These are phyloP conservation scores for Daldinia vernicosa DNA, from an alignment of 495 filamentous ascomycete species.

Conservation along the genomic window DNA sequence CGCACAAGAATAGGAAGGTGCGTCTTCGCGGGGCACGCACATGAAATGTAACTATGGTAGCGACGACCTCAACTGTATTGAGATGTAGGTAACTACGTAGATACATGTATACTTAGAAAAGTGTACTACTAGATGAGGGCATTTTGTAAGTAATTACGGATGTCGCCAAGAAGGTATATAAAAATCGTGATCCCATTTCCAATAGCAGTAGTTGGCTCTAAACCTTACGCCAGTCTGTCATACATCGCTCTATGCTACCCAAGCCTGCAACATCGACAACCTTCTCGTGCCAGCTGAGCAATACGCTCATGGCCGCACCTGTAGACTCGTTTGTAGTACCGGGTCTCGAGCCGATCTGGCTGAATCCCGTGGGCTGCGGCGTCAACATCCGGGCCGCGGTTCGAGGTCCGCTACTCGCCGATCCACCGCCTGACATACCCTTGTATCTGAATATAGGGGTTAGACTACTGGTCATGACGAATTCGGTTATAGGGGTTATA, in stretches of 20 bases:
- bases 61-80: background rate
- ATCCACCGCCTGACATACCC: slow-evolving; percentile 70
- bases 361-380: slow-evolving; percentile 84
- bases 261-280: slow-evolving; percentile 87
- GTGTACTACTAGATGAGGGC: background rate
- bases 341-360: slow-evolving; percentile 76
- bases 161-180: background rate
- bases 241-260: slow-evolving; percentile 86
- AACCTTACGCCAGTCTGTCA: slow-evolving; percentile 92
- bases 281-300: slow-evolving; percentile 97
- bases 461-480: slow-evolving; percentile 13
- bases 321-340: slow-evolving; percentile 73
- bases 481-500: background rate
- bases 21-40: background rate
- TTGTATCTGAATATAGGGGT: slow-evolving; percentile 67
- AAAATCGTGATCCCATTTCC: slow-evolving; percentile 23
- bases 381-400: slow-evolving; percentile 64
- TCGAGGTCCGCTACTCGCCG: slow-evolving; percentile 41
- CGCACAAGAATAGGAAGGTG: background rate
- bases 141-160: background rate
- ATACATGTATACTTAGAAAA: background rate
- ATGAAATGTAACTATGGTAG: background rate
- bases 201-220: slow-evolving; percentile 48
- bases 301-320: slow-evolving; percentile 88
- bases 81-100: background rate